Evolutionary conservation across 2,329 filamentous ascomycete species (phyloP).

Genomic region (Pseudogymnoascus destructans): DNA sequence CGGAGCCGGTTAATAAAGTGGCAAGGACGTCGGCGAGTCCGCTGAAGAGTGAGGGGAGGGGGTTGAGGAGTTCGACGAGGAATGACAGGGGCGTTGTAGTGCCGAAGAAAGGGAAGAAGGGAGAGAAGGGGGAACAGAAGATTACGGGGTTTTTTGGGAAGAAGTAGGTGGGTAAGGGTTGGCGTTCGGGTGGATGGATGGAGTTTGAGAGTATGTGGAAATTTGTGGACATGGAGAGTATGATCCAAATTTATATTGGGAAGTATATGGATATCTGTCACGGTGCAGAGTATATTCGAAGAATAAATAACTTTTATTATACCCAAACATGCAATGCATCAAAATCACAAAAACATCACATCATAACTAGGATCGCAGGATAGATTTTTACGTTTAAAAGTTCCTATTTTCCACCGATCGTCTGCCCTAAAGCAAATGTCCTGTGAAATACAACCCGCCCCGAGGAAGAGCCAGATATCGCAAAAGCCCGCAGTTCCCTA

Average conservation of each 20-base stretch:
- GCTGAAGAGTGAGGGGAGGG: slow-evolving; percentile 17
- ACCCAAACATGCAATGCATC: not conserved
- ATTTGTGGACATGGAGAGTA: not conserved
- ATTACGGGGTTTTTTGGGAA: slow-evolving; percentile 45
- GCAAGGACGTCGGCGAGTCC: slow-evolving; percentile 18
- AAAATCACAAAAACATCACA: not conserved
- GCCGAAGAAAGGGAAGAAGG: slow-evolving; percentile 16
- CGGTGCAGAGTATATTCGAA: not conserved
- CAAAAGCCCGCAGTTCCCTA: slow-evolving; percentile 61
- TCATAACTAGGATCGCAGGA: not conserved
- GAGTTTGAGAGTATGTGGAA: not conserved
- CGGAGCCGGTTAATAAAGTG: slow-evolving; percentile 19
- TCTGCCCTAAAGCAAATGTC: slow-evolving; percentile 2
- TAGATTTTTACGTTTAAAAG: slow-evolving; percentile 6
- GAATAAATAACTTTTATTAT: not conserved
- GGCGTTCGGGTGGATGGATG: not conserved
- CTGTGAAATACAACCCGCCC: slow-evolving; percentile 1
- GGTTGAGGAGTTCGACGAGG: slow-evolving; percentile 23
- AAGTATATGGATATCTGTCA: not conserved
- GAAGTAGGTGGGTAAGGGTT: slow-evolving; percentile 16
- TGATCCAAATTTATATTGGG: not conserved
- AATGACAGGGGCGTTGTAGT: slow-evolving; percentile 20
- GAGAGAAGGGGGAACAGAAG: slow-evolving; percentile 26
- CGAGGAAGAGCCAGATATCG: slow-evolving; percentile 15
- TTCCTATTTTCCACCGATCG: slow-evolving; percentile 5